Evolutionary conservation across 2,329 filamentous ascomycete species (phyloP).

Genomic region (Penicillium sp.): DNA sequence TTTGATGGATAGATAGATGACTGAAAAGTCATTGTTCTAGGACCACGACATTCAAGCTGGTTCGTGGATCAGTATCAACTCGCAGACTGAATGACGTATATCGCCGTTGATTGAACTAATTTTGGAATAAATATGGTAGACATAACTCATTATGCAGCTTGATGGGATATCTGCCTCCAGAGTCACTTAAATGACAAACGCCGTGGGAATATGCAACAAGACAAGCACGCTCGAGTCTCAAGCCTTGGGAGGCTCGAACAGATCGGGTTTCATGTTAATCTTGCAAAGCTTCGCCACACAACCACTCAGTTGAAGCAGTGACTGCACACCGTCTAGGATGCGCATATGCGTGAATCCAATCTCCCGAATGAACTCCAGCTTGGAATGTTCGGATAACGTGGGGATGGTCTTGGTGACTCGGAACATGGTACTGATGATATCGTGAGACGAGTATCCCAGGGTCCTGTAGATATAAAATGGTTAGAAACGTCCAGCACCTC

Average conservation of each 20-base stretch:
- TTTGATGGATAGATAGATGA: no score
- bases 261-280: conserved; percentile 91
- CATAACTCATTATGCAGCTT: conserved; percentile 14
- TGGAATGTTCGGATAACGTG: conserved; percentile 87
- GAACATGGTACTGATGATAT: conserved; percentile 99
- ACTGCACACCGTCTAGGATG: conserved; percentile 96
- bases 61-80: no score
- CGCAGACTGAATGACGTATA: no score
- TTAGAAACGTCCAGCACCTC: conserved; percentile 4
- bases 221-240: conserved; percentile 19
- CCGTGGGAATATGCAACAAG: conserved; percentile 27
- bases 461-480: conserved; percentile 49
- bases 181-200: conserved; percentile 22
- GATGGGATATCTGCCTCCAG: conserved; percentile 1
- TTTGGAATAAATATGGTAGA: no score
- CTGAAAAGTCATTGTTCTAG: no score
- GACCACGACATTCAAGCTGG: no score
- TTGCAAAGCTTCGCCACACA: conserved; percentile 88
- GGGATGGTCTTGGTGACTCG: conserved; percentile 94
- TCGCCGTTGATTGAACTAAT: no score
- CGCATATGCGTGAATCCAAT: conserved; percentile 99
- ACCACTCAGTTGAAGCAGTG: conserved; percentile 86
- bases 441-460: conserved; percentile 95
- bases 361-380: conserved; percentile 96
- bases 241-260: conserved; percentile 59